Percentiles rank a stretch among this genome's conserved stretches.
Evolutionary conservation across 805 yeast species (phyloP).

Genomic region (Starmerella sp.): DNA sequence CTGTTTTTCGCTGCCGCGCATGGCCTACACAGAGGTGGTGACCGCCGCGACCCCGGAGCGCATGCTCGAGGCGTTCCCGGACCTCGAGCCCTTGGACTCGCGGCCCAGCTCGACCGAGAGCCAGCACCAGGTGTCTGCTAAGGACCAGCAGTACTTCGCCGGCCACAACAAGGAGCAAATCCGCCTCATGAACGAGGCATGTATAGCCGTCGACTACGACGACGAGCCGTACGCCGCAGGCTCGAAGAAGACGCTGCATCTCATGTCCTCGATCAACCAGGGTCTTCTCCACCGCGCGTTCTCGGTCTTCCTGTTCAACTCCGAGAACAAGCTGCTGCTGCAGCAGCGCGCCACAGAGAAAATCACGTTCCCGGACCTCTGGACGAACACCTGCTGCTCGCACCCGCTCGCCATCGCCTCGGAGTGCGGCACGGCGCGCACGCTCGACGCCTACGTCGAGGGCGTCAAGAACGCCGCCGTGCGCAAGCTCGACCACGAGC

Average conservation of each 20-base stretch:
- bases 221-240: conserved; percentile 88
- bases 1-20: neutral
- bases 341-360: conserved; percentile 96
- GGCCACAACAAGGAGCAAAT: conserved; percentile 95
- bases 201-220: conserved; percentile 81
- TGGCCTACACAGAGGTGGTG: conserved; percentile 19
- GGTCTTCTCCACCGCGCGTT: conserved; percentile 94
- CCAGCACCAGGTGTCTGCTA: conserved; percentile 9
- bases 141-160: conserved; percentile 40
- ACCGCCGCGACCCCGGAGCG: conserved; percentile 18
- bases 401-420: conserved; percentile 81
- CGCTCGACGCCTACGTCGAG: conserved; percentile 46
- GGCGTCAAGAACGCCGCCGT: conserved; percentile 86
- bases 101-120: conserved; percentile 21
- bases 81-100: conserved; percentile 23
- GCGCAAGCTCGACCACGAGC: conserved; percentile 84
- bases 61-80: conserved; percentile 24
- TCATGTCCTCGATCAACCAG: conserved; percentile 73
- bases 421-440: conserved; percentile 53
- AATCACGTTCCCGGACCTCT: conserved; percentile 90
- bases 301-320: conserved; percentile 84
- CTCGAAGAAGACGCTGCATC: conserved; percentile 71
- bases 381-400: conserved; percentile 99
- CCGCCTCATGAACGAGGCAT: conserved; percentile 87
- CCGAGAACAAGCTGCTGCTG: conserved; percentile 59